Percentiles rank a stretch among this genome's conserved stretches.
Evolutionary conservation across 176 grass and related monocot genomes (phyloP).

Genomic region (Oryza officinalis): DNA sequence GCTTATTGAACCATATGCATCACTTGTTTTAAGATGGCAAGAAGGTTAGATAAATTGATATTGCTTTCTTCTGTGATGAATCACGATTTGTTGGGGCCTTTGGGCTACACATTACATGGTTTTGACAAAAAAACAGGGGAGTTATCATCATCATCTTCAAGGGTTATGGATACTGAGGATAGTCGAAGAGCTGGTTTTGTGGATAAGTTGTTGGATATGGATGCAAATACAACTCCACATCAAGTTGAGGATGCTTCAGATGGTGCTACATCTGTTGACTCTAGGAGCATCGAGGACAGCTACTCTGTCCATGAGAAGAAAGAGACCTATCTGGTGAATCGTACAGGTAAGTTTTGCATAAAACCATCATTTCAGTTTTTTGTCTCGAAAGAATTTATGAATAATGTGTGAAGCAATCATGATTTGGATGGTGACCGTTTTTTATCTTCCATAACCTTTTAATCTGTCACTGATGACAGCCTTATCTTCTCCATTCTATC

Average conservation of each 20-base stretch:
- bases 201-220: conserved; percentile 68
- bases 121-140: conserved; percentile 53
- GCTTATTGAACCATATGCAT: conserved; percentile 80
- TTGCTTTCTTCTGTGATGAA: conserved; percentile 32
- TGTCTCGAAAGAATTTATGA: conserved; percentile 12
- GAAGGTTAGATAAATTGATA: conserved; percentile 59
- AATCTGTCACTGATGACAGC: conserved; percentile 1
- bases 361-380: conserved; percentile 19
- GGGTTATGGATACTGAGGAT: conserved; percentile 70
- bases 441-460: conserved; percentile 22
- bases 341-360: conserved; percentile 40
- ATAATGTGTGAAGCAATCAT: conserved; percentile 5
- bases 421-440: not conserved
- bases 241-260: conserved; percentile 36
- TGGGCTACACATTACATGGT: conserved; percentile 1
- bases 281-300: not conserved
- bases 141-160: conserved; percentile 51
- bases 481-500: conserved; percentile 21
- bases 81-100: conserved; percentile 4
- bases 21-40: conserved; percentile 88
- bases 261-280: conserved; percentile 30
- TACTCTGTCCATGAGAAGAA: conserved; percentile 34
- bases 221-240: conserved; percentile 31
- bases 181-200: conserved; percentile 75
- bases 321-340: conserved; percentile 32